Percentiles rank a stretch among this genome's conserved stretches.
Evolutionary conservation across 2,329 filamentous ascomycete species (phyloP).

Genomic region (Xylariaceae sp.): DNA sequence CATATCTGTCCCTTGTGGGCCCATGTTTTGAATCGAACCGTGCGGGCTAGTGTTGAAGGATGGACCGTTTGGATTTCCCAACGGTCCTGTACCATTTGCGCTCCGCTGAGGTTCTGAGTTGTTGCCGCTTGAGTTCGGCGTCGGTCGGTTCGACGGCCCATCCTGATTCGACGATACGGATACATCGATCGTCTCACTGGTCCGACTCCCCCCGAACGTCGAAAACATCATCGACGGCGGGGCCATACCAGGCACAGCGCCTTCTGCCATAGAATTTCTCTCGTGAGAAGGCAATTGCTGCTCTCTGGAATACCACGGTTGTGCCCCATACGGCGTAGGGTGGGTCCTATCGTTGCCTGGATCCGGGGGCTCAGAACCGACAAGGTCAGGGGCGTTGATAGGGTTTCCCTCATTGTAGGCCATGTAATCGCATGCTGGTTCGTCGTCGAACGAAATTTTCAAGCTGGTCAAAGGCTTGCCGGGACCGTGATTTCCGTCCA

Average conservation of each 20-base stretch:
- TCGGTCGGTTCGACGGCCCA: slow-evolving; percentile 48
- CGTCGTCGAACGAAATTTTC: slow-evolving; percentile 39
- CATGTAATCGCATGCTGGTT: slow-evolving; percentile 12
- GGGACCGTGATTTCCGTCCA: slow-evolving; percentile 5
- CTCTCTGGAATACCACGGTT: slow-evolving; percentile 36
- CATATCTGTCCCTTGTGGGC: slow-evolving; percentile 31
- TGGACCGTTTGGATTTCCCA: slow-evolving; percentile 35
- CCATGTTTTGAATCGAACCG: slow-evolving; percentile 38
- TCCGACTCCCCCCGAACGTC: slow-evolving; percentile 39
- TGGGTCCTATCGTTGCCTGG: slow-evolving; percentile 9
- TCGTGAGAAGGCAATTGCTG: slow-evolving; percentile 32
- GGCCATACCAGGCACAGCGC: slow-evolving; percentile 4
- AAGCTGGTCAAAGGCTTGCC: slow-evolving; percentile 23
- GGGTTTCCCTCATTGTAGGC: slow-evolving; percentile 35
- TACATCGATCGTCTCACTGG: slow-evolving; percentile 40
- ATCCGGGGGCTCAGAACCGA: slow-evolving; percentile 29
- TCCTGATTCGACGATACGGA: slow-evolving; percentile 45
- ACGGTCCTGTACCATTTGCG: slow-evolving; percentile 24
- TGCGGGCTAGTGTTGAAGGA: slow-evolving; percentile 51
- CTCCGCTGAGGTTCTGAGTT: slow-evolving; percentile 38
- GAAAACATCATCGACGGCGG: slow-evolving; percentile 13
- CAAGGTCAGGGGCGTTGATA: slow-evolving; percentile 35
- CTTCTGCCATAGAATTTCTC: slow-evolving; percentile 19
- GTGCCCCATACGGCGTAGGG: slow-evolving; percentile 13
- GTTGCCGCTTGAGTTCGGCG: slow-evolving; percentile 52